Evolutionary conservation across 2,329 filamentous ascomycete species (phyloP).

Genomic region (Fusarium buharicum): DNA sequence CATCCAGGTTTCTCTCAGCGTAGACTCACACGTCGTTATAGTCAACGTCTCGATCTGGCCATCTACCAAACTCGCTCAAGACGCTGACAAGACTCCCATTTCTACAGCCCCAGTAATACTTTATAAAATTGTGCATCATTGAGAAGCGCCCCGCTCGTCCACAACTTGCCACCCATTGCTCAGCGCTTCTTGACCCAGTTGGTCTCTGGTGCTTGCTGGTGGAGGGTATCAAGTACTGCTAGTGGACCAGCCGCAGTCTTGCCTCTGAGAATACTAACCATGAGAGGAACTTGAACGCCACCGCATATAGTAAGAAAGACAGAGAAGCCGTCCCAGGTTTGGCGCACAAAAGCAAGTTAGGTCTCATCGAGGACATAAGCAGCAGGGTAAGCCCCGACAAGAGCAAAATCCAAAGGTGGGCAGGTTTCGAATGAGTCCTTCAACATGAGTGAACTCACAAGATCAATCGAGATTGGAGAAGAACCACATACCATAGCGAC

Average conservation of each 20-base stretch:
- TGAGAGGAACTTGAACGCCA: constrained; percentile 48
- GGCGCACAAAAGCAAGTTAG: constrained; percentile 53
- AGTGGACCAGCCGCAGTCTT: constrained; percentile 54
- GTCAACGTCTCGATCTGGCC: constrained; percentile 48
- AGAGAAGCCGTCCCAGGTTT: constrained; percentile 48
- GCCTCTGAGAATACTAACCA: constrained; percentile 51
- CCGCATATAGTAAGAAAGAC: constrained; percentile 56
- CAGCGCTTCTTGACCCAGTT: constrained; percentile 54
- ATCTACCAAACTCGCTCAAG: constrained; percentile 37
- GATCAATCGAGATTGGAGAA: accelerated
- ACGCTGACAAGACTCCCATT: constrained; percentile 35
- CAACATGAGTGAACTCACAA: not conserved
- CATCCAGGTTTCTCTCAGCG: not conserved
- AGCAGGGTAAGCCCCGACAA: constrained; percentile 52
- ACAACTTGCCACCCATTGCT: constrained; percentile 51
- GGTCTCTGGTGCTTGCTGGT: constrained; percentile 42
- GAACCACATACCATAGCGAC: constrained; percentile 45
- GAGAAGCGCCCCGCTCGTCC: constrained; percentile 50
- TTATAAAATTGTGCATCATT: constrained; percentile 50
- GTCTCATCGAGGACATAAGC: constrained; percentile 46
- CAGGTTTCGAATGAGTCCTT: constrained; percentile 55
- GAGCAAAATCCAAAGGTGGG: constrained; percentile 54
- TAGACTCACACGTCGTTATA: constrained; percentile 45
- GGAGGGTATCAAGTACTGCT: constrained; percentile 42
- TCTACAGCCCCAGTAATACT: constrained; percentile 45